A percentile compares a stretch with the other conserved stretches of the same genome.
Conservation (phyloP, 805 yeast species). For the Myxozyma nipponensis region DNA sequence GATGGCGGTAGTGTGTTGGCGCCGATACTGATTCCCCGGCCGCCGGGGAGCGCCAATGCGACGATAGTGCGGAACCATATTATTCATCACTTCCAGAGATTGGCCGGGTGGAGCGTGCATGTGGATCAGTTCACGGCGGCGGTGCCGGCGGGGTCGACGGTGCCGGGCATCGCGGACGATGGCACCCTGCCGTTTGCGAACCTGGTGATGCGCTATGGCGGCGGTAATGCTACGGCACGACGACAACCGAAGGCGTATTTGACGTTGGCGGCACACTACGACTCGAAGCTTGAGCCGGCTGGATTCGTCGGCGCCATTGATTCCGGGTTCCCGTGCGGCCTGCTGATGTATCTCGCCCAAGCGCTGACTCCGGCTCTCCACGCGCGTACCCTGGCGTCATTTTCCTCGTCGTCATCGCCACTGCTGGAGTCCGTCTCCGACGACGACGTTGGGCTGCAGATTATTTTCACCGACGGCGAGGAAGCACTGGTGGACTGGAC, state of each 20-base stretch:
- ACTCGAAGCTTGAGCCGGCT: conserved; percentile 46
- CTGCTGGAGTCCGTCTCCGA: background rate
- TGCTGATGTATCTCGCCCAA: conserved; percentile 46
- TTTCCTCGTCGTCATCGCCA: background rate
- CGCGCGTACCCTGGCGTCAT: conserved; percentile 8
- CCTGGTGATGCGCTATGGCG: conserved; percentile 35
- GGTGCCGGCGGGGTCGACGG: conserved; percentile 16
- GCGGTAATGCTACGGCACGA: background rate
- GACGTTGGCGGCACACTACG: conserved; percentile 53
- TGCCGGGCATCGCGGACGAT: no score
- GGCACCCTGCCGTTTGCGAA: conserved; percentile 39
- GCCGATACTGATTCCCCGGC: conserved; percentile 38
- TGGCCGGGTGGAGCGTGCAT: conserved; percentile 33
- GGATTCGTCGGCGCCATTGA: conserved; percentile 61
- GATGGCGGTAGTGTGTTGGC: conserved; percentile 20
- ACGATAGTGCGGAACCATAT: conserved; percentile 40
- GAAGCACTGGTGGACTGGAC: conserved; percentile 57
- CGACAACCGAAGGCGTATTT: conserved; percentile 2
- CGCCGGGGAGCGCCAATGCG: conserved; percentile 46
- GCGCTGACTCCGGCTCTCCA: conserved; percentile 29
- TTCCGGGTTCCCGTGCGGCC: conserved; percentile 56
- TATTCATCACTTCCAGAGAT: conserved; percentile 34
- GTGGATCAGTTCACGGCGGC: conserved; percentile 33
- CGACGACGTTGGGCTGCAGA: conserved; percentile 41
- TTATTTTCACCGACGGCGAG: conserved; percentile 59